A percentile compares a stretch with the other conserved stretches of the same genome.
phyloP scores from a whole-genome alignment of 2,329 filamentous ascomycete species.

The Nemania abortiva region DNA sequence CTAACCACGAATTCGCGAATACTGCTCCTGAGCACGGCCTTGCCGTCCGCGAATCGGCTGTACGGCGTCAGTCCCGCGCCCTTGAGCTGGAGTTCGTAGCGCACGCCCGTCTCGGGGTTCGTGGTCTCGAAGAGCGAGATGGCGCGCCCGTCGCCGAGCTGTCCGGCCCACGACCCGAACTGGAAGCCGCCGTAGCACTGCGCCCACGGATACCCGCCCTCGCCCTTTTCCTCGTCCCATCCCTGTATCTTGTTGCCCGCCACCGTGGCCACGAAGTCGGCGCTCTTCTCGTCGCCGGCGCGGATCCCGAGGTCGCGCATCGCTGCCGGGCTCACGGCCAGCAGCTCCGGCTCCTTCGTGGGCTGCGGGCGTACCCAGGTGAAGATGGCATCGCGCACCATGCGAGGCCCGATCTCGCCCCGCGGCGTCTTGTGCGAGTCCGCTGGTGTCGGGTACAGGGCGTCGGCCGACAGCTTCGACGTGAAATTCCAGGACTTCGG shows the following conservation, averaged over 20 bases:
- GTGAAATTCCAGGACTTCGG: slow-evolving; percentile 76
- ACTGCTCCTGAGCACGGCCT: slow-evolving; percentile 90
- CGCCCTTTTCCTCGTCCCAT: slow-evolving; percentile 73
- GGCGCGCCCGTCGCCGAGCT: slow-evolving; percentile 92
- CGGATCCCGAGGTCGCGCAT: slow-evolving; percentile 84
- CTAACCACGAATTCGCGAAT: slow-evolving; percentile 95
- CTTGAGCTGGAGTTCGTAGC: slow-evolving; percentile 94
- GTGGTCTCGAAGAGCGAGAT: slow-evolving; percentile 94
- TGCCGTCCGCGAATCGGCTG: slow-evolving; percentile 94
- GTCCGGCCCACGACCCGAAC: slow-evolving; percentile 92
- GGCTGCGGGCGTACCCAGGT: slow-evolving; percentile 89
- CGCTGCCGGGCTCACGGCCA: slow-evolving; percentile 83
- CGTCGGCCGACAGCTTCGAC: slow-evolving; percentile 78
- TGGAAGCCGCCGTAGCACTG: slow-evolving; percentile 94
- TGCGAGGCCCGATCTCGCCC: slow-evolving; percentile 79
- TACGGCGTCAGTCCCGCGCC: slow-evolving; percentile 95
- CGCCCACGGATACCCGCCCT: slow-evolving; percentile 93
- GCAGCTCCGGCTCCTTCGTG: slow-evolving; percentile 78
- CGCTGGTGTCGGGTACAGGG: slow-evolving; percentile 81
- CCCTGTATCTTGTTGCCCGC: slow-evolving; percentile 87
- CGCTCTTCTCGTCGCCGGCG: slow-evolving; percentile 73
- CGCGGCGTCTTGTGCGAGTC: slow-evolving; percentile 85
- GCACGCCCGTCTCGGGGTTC: slow-evolving; percentile 75
- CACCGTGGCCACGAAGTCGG: slow-evolving; percentile 81
- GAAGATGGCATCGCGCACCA: slow-evolving; percentile 87